These are phyloP conservation scores for maize (Zea mays) DNA, from an alignment of 176 grass and related monocot species.

Conservation along the genomic window DNA sequence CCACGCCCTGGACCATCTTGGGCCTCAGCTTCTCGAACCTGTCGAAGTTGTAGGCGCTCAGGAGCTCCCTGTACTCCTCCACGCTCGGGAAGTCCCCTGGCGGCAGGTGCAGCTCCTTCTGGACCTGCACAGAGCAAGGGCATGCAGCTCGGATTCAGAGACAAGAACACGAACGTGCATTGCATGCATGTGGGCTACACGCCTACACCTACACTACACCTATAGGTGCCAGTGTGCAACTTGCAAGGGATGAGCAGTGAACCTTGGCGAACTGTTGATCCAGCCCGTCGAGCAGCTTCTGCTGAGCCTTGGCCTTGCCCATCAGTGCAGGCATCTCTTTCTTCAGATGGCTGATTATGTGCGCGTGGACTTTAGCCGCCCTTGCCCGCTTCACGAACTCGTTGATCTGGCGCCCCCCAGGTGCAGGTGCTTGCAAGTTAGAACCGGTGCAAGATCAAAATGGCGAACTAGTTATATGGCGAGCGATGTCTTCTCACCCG, in stretches of 20 bases:
- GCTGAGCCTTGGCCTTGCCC: constrained; percentile 78
- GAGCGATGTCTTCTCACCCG: constrained; percentile 49
- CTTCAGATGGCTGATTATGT: constrained; percentile 74
- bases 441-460: not conserved
- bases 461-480: not conserved
- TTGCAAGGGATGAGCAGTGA: no score
- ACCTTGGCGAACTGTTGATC: constrained; percentile 67
- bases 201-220: no score
- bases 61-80: constrained; percentile 60
- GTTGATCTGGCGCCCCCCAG: constrained; percentile 49
- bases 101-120: constrained; percentile 77
- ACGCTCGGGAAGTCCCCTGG: constrained; percentile 70
- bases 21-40: constrained; percentile 70
- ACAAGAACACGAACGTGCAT: no score
- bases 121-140: constrained; percentile 41
- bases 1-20: constrained; percentile 75
- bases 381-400: constrained; percentile 81
- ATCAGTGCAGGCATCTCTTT: constrained; percentile 83
- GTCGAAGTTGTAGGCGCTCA: constrained; percentile 69
- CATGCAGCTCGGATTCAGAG: not conserved
- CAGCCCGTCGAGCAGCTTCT: constrained; percentile 60
- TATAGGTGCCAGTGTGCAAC: no score
- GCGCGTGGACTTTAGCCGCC: constrained; percentile 66
- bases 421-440: not conserved
- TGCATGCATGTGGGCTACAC: no score